Evolutionary conservation across 2,329 filamentous ascomycete species (phyloP).

Genomic region (Boeremia lycopersici): DNA sequence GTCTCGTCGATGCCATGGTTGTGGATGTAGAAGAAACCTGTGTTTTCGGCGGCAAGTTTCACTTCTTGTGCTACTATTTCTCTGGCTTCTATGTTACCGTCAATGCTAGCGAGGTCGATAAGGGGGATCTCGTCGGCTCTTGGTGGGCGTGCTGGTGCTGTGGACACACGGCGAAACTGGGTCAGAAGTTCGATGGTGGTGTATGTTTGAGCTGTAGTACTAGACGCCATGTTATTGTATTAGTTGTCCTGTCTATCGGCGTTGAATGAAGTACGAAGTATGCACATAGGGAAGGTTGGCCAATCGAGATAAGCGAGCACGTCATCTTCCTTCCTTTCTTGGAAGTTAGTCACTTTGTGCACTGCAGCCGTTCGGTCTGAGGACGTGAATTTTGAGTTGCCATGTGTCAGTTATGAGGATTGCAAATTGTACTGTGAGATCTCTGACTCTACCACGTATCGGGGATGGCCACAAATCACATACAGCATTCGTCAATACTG

Average conservation of each 20-base stretch:
- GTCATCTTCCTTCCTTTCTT: slow-evolving; percentile 1
- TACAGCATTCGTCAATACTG: too few species aligned
- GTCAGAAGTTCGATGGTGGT: slow-evolving; percentile 4
- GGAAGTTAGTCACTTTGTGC: neutral
- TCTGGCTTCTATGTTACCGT: slow-evolving; percentile 48
- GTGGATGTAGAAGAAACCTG: slow-evolving; percentile 19
- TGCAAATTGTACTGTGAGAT: too few species aligned
- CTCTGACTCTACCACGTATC: too few species aligned
- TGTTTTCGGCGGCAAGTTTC: slow-evolving; percentile 10
- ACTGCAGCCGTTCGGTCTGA: too few species aligned
- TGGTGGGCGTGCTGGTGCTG: neutral
- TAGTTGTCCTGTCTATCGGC: neutral
- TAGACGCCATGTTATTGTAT: neutral
- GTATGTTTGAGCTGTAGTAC: neutral
- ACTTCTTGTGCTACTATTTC: slow-evolving; percentile 43
- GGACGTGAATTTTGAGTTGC: too few species aligned
- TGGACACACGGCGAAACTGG: slow-evolving; percentile 5
- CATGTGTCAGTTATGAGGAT: too few species aligned
- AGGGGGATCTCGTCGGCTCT: slow-evolving; percentile 43
- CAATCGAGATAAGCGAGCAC: slow-evolving; percentile 2
- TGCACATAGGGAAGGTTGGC: neutral
- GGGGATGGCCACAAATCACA: too few species aligned
- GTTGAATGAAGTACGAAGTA: neutral
- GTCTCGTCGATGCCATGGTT: slow-evolving; percentile 40
- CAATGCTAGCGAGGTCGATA: slow-evolving; percentile 43